phyloP scores from a whole-genome alignment of 2,329 filamentous ascomycete genomes.

The Apiospora rasikravindrae region DNA sequence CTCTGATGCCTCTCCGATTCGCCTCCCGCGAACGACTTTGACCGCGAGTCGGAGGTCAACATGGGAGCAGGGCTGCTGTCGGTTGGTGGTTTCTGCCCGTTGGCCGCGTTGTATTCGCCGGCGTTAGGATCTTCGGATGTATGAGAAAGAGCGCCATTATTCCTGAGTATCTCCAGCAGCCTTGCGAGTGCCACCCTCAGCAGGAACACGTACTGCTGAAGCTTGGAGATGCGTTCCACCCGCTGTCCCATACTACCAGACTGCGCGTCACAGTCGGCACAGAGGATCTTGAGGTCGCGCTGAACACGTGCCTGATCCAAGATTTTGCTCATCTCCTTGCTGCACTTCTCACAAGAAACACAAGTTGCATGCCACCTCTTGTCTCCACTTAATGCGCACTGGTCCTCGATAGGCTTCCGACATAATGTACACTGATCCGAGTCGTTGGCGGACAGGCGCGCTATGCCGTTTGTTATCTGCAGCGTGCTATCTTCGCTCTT shows the following conservation, averaged over 20 bases:
- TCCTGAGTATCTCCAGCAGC: slow-evolving; percentile 84
- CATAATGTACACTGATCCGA: slow-evolving; percentile 87
- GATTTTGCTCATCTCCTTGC: slow-evolving; percentile 69
- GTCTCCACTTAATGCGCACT: slow-evolving; percentile 78
- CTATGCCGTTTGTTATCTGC: slow-evolving; percentile 69
- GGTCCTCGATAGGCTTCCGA: slow-evolving; percentile 89
- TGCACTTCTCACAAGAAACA: slow-evolving; percentile 73
- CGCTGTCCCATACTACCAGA: slow-evolving; percentile 47
- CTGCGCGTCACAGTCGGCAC: slow-evolving; percentile 67
- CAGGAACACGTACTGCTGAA: slow-evolving; percentile 94
- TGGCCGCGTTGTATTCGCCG: slow-evolving; percentile 68
- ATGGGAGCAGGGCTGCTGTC: slow-evolving; percentile 57
- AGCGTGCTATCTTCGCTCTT: slow-evolving; percentile 73
- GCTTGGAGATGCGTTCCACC: slow-evolving; percentile 79
- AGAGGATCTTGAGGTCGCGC: slow-evolving; percentile 72
- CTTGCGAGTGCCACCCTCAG: slow-evolving; percentile 89
- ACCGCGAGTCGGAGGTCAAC: slow-evolving; percentile 69
- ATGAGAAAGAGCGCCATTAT: slow-evolving; percentile 79
- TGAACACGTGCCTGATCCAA: slow-evolving; percentile 75
- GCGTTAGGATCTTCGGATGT: slow-evolving; percentile 74
- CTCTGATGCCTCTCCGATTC: slow-evolving; percentile 65
- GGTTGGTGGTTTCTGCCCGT: slow-evolving; percentile 60
- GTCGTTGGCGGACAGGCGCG: slow-evolving; percentile 72
- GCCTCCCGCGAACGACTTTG: slow-evolving; percentile 71
- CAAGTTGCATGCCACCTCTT: slow-evolving; percentile 85